These are phyloP conservation scores for Neonectria faginata DNA, from an alignment of 2,329 filamentous ascomycete genomes.

Conservation along the genomic window DNA sequence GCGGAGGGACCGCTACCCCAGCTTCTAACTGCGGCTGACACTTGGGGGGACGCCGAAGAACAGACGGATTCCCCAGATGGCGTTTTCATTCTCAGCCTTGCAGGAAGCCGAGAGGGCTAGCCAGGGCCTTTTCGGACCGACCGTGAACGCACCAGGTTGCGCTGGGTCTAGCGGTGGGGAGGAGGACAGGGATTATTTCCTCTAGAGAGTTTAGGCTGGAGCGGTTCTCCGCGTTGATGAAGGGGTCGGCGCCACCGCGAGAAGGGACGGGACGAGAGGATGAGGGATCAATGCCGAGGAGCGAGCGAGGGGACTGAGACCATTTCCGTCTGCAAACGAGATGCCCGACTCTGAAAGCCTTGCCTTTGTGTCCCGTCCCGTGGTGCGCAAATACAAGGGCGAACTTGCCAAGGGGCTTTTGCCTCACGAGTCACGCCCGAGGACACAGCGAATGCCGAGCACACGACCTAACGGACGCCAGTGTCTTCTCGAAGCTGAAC, in stretches of 20 bases:
- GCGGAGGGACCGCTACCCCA: not conserved
- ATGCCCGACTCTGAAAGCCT: not conserved
- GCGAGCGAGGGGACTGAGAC: constrained; percentile 1
- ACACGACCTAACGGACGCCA: constrained; percentile 28
- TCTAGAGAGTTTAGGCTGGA: constrained; percentile 16
- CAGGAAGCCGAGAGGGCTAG: constrained; percentile 11
- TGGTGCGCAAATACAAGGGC: constrained; percentile 1
- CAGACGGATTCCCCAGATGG: constrained; percentile 9
- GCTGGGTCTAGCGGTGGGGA: constrained; percentile 39
- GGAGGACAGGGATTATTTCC: constrained; percentile 9
- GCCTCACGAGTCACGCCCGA: constrained; percentile 16
- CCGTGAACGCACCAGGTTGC: constrained; percentile 20
- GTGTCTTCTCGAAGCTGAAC: constrained; percentile 42
- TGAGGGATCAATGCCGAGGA: constrained; percentile 6
- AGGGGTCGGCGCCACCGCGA: constrained; percentile 13
- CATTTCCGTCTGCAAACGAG: constrained; percentile 14
- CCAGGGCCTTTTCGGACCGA: constrained; percentile 48
- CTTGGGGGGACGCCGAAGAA: not conserved
- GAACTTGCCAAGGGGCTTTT: not conserved
- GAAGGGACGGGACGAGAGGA: constrained; percentile 17
- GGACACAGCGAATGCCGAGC: constrained; percentile 10
- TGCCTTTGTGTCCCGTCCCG: not conserved
- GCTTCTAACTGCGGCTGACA: not conserved
- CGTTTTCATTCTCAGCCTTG: constrained; percentile 37
- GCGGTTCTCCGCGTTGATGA: constrained; percentile 43